Conservation (phyloP, 2,329 filamentous ascomycete species). For the Achaetomium macrosporum region DNA sequence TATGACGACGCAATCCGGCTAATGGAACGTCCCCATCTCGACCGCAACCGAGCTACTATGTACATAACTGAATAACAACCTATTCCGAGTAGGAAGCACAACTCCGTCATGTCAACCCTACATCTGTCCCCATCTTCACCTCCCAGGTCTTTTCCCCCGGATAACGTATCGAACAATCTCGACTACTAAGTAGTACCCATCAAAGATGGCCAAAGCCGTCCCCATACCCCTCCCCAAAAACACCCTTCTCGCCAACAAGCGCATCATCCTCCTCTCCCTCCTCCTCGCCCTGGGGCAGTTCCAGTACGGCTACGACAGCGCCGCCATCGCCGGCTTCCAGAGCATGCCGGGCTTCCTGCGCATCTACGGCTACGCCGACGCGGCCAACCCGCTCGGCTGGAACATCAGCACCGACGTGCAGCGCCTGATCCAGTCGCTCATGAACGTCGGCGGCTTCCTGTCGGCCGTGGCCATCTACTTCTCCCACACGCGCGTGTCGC, state of each 20-base stretch:
- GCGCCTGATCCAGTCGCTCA: constrained; percentile 33
- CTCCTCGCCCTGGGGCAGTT: constrained; percentile 37
- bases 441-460: constrained; percentile 33
- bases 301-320: constrained; percentile 38
- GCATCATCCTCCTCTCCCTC: constrained; percentile 31
- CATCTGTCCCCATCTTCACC: background rate
- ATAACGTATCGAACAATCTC: too few species aligned
- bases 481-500: constrained; percentile 33
- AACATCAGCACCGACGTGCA: constrained; percentile 30
- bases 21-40: background rate
- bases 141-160: background rate
- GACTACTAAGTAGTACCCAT: too few species aligned
- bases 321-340: constrained; percentile 36
- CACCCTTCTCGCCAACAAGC: constrained; percentile 20
- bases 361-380: constrained; percentile 23
- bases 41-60: background rate
- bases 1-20: background rate
- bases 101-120: too few species aligned
- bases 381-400: constrained; percentile 26
- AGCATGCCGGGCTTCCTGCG: constrained; percentile 34
- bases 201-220: too few species aligned
- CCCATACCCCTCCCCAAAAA: too few species aligned
- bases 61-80: too few species aligned
- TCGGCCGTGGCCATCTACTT: constrained; percentile 30
- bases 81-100: too few species aligned